Conservation (phyloP, 1,284 basidiomycete species). For the Naganishia sp. region DNA sequence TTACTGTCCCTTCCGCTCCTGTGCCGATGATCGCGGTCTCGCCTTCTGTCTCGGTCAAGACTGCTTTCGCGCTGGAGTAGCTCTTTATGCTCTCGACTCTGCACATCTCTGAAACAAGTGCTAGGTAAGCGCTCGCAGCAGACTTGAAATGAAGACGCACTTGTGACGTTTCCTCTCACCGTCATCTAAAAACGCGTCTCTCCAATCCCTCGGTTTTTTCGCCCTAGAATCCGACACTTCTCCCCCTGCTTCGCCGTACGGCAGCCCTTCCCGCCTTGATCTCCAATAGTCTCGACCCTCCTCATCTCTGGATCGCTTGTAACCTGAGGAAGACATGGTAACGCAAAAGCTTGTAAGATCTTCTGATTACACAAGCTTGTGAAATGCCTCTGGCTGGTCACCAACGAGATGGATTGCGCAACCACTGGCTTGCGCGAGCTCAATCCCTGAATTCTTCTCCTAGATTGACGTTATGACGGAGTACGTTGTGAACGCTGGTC, state of each 20-base stretch:
- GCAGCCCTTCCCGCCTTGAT: slow-evolving; percentile 24
- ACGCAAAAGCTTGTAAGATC: slow-evolving; percentile 27
- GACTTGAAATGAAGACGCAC: not conserved
- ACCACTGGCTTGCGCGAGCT: too few species aligned
- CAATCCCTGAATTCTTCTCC: too few species aligned
- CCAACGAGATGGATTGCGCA: slow-evolving; percentile 14
- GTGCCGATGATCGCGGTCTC: not conserved
- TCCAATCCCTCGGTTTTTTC: slow-evolving; percentile 70
- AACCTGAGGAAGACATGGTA: slow-evolving; percentile 63
- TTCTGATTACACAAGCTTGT: slow-evolving; percentile 14
- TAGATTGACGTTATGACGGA: too few species aligned
- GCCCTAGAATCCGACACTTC: slow-evolving; percentile 59
- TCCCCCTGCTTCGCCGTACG: slow-evolving; percentile 45
- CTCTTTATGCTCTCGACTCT: slow-evolving; percentile 49
- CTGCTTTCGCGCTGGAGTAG: slow-evolving; percentile 42
- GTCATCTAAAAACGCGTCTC: slow-evolving; percentile 66
- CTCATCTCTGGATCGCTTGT: slow-evolving; percentile 72
- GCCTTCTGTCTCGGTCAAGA: slow-evolving; percentile 27
- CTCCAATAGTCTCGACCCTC: slow-evolving; percentile 51
- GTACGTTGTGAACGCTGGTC: too few species aligned
- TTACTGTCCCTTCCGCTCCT: slow-evolving; percentile 15
- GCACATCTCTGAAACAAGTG: slow-evolving; percentile 41
- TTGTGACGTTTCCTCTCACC: slow-evolving; percentile 33
- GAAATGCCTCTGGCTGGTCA: slow-evolving; percentile 29
- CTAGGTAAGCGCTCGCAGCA: slow-evolving; percentile 37